Evolutionary conservation across 345 rosid genomes (phyloP).

Genomic region (Syzygium jambos): DNA sequence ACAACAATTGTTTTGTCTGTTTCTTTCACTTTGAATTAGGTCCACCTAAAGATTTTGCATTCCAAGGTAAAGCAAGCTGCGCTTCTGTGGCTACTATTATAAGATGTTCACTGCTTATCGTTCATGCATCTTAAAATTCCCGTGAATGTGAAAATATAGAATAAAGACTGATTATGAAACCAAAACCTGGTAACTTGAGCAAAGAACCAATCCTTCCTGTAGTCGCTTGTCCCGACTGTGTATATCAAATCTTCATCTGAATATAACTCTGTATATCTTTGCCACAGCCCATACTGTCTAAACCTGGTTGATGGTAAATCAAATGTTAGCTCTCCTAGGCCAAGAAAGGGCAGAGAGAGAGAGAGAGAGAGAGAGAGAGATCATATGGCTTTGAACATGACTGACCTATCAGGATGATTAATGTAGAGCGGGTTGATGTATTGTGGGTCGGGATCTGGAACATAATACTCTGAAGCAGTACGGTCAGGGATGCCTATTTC

Average conservation of each 20-base stretch:
- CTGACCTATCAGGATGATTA: slow-evolving; percentile 50
- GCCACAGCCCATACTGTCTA: slow-evolving; percentile 97
- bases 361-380: not conserved
- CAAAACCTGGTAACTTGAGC: slow-evolving; percentile 73
- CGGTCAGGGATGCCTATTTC: slow-evolving; percentile 92
- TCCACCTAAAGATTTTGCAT: not conserved
- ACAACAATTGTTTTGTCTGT: not conserved
- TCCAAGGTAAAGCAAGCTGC: not conserved
- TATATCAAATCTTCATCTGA: slow-evolving; percentile 64
- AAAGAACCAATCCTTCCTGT: slow-evolving; percentile 70
- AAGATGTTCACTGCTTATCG: not conserved
- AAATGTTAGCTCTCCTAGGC: not conserved
- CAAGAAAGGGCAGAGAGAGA: not conserved
- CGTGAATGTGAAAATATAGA: not conserved
- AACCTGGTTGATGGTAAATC: slow-evolving; percentile 22
- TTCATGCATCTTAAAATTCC: not conserved
- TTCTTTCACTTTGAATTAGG: not conserved
- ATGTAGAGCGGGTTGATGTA: slow-evolving; percentile 55
- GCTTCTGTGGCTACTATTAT: not conserved
- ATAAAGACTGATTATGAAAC: not conserved
- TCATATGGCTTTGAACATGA: not conserved
- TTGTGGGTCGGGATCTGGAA: slow-evolving; percentile 66
- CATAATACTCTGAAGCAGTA: slow-evolving; percentile 70
- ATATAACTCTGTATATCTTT: slow-evolving; percentile 70
- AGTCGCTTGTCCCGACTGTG: slow-evolving; percentile 48